phyloP scores from a whole-genome alignment of 371 early-diverging fungal species.

The Choanephora cucurbitarum region DNA sequence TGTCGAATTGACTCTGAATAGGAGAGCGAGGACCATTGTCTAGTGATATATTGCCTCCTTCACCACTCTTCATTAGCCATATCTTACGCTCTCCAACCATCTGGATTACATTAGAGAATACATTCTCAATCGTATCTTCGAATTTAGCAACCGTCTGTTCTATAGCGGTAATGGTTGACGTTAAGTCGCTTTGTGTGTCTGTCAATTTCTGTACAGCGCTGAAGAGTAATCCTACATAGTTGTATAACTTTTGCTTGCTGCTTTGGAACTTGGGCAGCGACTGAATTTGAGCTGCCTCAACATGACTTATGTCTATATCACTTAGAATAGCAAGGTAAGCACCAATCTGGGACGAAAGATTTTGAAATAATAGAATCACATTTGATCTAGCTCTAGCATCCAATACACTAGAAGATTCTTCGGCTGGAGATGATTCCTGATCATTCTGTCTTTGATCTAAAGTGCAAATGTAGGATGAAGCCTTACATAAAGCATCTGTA shows the following conservation, averaged over 20 bases:
- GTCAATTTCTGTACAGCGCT: conserved; percentile 67
- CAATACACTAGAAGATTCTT: conserved; percentile 20
- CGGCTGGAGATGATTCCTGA: neutral
- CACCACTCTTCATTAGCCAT: conserved; percentile 37
- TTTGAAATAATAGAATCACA: conserved; percentile 46
- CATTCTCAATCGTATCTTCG: conserved; percentile 45
- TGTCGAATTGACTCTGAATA: conserved; percentile 11
- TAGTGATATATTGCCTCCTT: conserved; percentile 1
- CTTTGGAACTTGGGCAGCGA: conserved; percentile 62
- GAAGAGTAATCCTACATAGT: conserved; percentile 66
- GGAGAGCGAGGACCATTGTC: conserved; percentile 14
- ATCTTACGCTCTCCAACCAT: conserved; percentile 44
- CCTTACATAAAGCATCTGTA: conserved; percentile 43
- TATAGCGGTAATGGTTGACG: conserved; percentile 33
- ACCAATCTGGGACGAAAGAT: conserved; percentile 44
- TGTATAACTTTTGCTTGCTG: conserved; percentile 68
- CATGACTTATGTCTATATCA: conserved; percentile 35
- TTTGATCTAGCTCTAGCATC: conserved; percentile 32
- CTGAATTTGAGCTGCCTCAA: conserved; percentile 32
- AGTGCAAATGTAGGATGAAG: conserved; percentile 28
- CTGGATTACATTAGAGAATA: conserved; percentile 33
- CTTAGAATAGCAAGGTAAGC: conserved; percentile 43
- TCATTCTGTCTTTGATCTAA: conserved; percentile 35
- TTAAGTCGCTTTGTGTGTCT: conserved; percentile 37
- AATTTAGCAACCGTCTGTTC: conserved; percentile 45